These are phyloP conservation scores for Silybum marianum DNA, from an alignment of 129 eudicot genomes.

Conservation along the genomic window DNA sequence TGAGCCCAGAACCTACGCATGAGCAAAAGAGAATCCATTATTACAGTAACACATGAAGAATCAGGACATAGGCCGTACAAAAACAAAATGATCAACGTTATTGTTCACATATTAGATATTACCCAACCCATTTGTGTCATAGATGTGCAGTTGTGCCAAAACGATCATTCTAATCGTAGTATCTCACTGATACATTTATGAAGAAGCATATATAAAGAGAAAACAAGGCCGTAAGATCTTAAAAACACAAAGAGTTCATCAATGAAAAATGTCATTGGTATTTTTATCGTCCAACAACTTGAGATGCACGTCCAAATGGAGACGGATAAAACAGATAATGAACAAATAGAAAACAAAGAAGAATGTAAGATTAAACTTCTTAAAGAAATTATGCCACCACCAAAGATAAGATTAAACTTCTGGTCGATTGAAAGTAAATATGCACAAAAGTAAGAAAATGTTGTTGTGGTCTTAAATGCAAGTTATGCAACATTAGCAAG, in stretches of 20 bases:
- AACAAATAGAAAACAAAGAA: neutral
- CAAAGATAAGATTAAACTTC: neutral
- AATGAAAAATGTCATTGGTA: neutral
- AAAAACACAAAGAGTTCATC: neutral
- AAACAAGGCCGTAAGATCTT: neutral
- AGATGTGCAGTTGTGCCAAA: neutral
- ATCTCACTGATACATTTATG: neutral
- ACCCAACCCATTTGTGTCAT: neutral
- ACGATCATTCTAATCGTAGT: neutral
- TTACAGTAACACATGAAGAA: neutral
- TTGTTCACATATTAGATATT: neutral
- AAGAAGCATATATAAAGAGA: neutral
- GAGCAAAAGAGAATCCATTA: neutral
- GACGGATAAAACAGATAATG: neutral
- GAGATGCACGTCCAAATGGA: neutral
- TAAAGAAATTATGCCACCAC: neutral
- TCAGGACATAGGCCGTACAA: neutral
- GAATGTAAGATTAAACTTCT: neutral
- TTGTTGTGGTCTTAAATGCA: neutral
- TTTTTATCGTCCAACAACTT: neutral
- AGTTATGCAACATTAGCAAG: neutral
- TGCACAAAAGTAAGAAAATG: neutral
- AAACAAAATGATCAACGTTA: neutral
- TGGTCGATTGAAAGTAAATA: neutral
- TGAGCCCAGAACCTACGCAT: slow-evolving; percentile 24